A percentile compares a stretch with the other conserved stretches of the same genome.
Conservation (phyloP, 495 filamentous ascomycete species). For the Chaetomium fimeti region DNA sequence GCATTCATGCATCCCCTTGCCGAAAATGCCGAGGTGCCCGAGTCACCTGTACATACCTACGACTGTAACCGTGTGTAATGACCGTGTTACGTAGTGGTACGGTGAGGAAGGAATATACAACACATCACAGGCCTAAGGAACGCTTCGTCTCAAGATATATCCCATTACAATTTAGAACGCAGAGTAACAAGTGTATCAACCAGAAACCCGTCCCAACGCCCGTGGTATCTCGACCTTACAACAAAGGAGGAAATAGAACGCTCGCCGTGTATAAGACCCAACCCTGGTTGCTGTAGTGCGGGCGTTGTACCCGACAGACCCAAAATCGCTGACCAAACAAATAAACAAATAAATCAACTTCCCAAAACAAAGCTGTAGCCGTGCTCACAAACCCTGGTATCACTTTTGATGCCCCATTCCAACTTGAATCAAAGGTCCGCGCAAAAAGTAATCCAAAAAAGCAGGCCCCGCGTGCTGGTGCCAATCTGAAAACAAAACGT, state of each 20-base stretch:
- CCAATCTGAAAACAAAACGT: not conserved
- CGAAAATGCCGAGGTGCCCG: too few relatives aligned
- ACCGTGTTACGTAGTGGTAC: too few relatives aligned
- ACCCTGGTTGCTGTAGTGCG: not conserved
- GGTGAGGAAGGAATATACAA: too few relatives aligned
- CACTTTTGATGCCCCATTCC: not conserved
- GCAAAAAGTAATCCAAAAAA: not conserved
- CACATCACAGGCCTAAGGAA: too few relatives aligned
- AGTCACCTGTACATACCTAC: too few relatives aligned
- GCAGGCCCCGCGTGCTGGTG: not conserved
- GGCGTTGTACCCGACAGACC: not conserved
- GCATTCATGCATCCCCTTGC: too few relatives aligned
- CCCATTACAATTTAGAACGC: not conserved
- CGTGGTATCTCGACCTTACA: not conserved
- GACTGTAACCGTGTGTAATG: too few relatives aligned
- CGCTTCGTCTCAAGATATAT: not conserved
- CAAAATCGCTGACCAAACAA: not conserved
- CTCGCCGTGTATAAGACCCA: not conserved
- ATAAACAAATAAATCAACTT: not conserved
- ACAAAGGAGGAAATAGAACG: not conserved
- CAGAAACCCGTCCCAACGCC: conserved; percentile 5
- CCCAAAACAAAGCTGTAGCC: not conserved
- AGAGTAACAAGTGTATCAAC: not conserved
- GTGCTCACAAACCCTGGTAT: not conserved
- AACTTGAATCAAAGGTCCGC: not conserved